A percentile compares a stretch with the other conserved stretches of the same genome.
These are phyloP conservation scores for Suhomyces sp. DNA, from an alignment of 805 yeast genomes.

Conservation along the genomic window DNA sequence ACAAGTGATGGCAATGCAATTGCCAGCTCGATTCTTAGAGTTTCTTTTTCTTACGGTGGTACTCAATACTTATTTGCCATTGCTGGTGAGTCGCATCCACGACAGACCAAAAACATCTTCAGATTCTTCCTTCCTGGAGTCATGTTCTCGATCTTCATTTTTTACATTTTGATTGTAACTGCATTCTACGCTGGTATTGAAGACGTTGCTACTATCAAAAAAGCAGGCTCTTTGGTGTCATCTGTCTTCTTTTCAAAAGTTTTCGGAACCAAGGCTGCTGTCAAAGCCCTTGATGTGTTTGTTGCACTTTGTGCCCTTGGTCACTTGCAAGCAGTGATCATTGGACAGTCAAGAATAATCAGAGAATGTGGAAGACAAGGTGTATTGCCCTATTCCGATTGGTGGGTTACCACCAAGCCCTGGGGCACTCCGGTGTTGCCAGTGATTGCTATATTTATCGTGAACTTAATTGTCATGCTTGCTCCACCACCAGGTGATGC, in stretches of 20 bases:
- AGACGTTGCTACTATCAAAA: slow-evolving; percentile 19
- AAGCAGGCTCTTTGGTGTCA: slow-evolving; percentile 29
- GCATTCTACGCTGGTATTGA: slow-evolving; percentile 30
- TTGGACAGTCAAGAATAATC: slow-evolving; percentile 29
- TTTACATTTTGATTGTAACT: slow-evolving; percentile 33
- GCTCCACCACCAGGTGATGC: slow-evolving; percentile 38
- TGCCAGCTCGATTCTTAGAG: slow-evolving; percentile 43
- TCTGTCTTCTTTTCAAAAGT: slow-evolving; percentile 28
- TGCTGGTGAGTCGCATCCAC: slow-evolving; percentile 28
- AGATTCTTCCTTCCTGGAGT: slow-evolving; percentile 29
- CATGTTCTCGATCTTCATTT: slow-evolving; percentile 27
- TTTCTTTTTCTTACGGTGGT: slow-evolving; percentile 44
- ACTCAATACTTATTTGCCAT: slow-evolving; percentile 38
- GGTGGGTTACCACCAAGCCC: slow-evolving; percentile 31
- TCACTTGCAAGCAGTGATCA: slow-evolving; percentile 25
- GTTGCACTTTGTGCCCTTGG: slow-evolving; percentile 33
- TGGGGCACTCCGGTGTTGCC: slow-evolving; percentile 31
- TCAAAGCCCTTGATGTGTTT: slow-evolving; percentile 22
- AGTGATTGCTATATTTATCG: slow-evolving; percentile 20
- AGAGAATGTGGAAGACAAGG: slow-evolving; percentile 36
- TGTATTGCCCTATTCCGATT: slow-evolving; percentile 26
- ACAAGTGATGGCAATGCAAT: slow-evolving; percentile 42
- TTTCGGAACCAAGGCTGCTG: slow-evolving; percentile 25
- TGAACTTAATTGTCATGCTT: slow-evolving; percentile 24
- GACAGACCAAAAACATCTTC: slow-evolving; percentile 24